phyloP scores from a whole-genome alignment of 768 basidiomycete genomes.

The Pleurotus tuber-regium region DNA sequence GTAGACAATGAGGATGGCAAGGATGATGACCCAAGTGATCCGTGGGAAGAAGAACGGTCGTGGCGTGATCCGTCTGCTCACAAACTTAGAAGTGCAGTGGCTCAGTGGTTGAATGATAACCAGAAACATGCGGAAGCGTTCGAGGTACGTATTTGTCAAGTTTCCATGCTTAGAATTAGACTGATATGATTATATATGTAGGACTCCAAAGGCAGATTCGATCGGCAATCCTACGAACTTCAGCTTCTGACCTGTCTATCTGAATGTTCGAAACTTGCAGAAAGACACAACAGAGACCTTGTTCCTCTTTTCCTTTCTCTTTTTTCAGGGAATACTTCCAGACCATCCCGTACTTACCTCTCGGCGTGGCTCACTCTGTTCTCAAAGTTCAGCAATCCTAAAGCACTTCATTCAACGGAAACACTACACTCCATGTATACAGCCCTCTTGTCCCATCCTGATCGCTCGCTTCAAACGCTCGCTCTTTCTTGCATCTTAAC shows the following conservation, averaged over 20 bases:
- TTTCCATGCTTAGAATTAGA: no score
- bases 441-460: constrained; percentile 81
- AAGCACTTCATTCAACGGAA: constrained; percentile 71
- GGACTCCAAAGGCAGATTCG: constrained; percentile 55
- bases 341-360: constrained; percentile 60
- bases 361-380: constrained; percentile 80
- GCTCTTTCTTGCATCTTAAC: constrained; percentile 79
- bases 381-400: constrained; percentile 91
- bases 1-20: constrained; percentile 13
- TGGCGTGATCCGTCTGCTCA: constrained; percentile 79
- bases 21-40: constrained; percentile 30
- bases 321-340: constrained; percentile 36
- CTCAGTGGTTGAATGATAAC: constrained; percentile 43
- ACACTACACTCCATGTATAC: constrained; percentile 65
- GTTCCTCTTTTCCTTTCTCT: constrained; percentile 77
- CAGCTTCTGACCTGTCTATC: constrained; percentile 74
- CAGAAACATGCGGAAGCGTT: constrained; percentile 24
- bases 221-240: constrained; percentile 70
- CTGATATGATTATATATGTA: constrained; percentile 25
- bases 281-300: constrained; percentile 86
- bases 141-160: constrained; percentile 31
- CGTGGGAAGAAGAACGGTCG: constrained; percentile 69
- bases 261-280: constrained; percentile 69
- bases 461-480: constrained; percentile 69
- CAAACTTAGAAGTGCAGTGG: constrained; percentile 48